These are phyloP conservation scores for Pseudozyma sp. DNA, from an alignment of 1,284 basidiomycete species.

Conservation along the genomic window DNA sequence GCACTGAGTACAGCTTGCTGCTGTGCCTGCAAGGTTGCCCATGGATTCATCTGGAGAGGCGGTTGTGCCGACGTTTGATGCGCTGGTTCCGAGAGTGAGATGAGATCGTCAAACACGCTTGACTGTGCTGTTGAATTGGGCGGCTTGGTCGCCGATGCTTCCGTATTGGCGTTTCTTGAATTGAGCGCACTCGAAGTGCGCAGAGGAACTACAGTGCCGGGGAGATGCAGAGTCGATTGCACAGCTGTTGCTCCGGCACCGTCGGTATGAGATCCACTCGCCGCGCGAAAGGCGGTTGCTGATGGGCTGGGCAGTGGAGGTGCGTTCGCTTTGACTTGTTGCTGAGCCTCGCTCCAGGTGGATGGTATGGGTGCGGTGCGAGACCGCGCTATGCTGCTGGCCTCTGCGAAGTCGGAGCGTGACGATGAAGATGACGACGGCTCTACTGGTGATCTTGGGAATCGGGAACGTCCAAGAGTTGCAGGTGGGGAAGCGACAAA, in stretches of 20 bases:
- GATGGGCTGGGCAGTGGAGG: constrained; percentile 25
- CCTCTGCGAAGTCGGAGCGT: constrained; percentile 10
- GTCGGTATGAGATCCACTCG: constrained; percentile 10
- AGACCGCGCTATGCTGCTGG: constrained; percentile 44
- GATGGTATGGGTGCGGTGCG: constrained; percentile 55
- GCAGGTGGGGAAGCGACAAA: constrained; percentile 34
- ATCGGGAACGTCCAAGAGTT: constrained; percentile 6
- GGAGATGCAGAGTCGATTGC: constrained; percentile 18
- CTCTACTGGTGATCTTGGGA: constrained; percentile 13
- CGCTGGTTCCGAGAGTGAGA: constrained; percentile 34
- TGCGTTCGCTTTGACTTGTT: constrained; percentile 30
- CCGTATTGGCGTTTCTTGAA: constrained; percentile 10
- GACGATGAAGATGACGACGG: constrained; percentile 5
- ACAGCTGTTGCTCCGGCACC: constrained; percentile 3
- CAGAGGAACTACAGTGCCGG: constrained; percentile 18
- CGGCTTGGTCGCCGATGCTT: constrained; percentile 11
- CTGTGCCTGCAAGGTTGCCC: constrained; percentile 44
- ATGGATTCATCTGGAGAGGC: constrained; percentile 53
- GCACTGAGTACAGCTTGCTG: constrained; percentile 43
- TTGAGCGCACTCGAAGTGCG: constrained; percentile 42
- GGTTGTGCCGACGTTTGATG: constrained; percentile 28
- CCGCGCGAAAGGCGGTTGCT: constrained; percentile 15
- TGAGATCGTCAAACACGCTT: constrained; percentile 53
- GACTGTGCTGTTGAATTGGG: constrained; percentile 27
- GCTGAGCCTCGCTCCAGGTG: constrained; percentile 53